Evolutionary conservation across 306 rosid genomes (phyloP).

Genomic region (Lagenaria siceraria): DNA sequence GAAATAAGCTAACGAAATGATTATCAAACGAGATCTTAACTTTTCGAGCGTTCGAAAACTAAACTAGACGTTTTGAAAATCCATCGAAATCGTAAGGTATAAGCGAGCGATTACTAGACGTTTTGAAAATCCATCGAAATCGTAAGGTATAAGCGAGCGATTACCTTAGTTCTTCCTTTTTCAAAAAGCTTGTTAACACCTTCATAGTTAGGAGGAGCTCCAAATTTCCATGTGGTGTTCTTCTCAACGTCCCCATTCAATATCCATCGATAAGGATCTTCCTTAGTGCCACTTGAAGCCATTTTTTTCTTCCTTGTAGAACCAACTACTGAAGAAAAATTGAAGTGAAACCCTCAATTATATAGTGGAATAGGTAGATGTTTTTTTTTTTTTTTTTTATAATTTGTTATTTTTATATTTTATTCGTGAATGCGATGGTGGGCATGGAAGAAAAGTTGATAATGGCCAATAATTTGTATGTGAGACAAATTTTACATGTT

Average conservation of each 20-base stretch:
- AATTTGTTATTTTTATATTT: background rate
- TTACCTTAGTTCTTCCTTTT: constrained; percentile 48
- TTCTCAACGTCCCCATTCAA: constrained; percentile 34
- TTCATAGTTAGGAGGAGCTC: constrained; percentile 38
- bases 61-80: background rate
- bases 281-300: constrained; percentile 15
- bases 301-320: background rate
- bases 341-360: background rate
- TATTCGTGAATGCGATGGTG: no score
- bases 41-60: background rate
- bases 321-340: no score
- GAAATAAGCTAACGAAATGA: no score
- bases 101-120: background rate
- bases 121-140: background rate
- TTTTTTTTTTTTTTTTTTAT: background rate
- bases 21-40: no score
- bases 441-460: background rate
- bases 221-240: constrained; percentile 49
- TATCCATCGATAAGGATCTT: constrained; percentile 31
- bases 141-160: background rate
- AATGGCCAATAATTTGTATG: background rate
- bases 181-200: constrained; percentile 50
- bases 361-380: background rate
- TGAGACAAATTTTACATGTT: no score
- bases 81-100: background rate